Evolutionary conservation across 1,139 yeast species (phyloP).

Genomic region (Diutina scorzettiae): DNA sequence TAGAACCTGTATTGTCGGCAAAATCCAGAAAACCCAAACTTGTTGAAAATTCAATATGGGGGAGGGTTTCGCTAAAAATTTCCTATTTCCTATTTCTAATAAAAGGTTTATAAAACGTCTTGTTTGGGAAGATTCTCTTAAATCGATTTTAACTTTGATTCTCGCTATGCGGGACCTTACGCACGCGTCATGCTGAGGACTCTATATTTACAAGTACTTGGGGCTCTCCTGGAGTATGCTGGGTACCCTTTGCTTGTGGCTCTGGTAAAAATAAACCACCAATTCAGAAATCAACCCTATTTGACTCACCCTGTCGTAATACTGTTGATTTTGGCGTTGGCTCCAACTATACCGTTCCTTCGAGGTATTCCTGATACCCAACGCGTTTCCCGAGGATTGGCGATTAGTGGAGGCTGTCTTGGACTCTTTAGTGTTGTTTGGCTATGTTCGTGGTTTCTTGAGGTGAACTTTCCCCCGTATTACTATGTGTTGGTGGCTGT

Average conservation of each 20-base stretch:
- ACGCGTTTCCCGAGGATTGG: background rate
- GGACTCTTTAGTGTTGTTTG: background rate
- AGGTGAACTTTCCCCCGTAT: background rate
- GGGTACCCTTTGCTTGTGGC: background rate
- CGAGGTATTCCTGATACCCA: background rate
- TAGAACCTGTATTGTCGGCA: too few species aligned
- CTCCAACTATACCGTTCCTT: background rate
- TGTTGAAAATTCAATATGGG: too few species aligned
- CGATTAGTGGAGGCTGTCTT: background rate
- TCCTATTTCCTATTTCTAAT: too few species aligned
- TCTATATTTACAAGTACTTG: background rate
- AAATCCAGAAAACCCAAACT: too few species aligned
- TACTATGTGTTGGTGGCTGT: background rate
- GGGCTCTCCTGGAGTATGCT: background rate
- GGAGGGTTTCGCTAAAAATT: too few species aligned
- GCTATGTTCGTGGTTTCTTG: background rate
- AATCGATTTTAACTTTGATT: too few species aligned
- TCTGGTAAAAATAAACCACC: background rate
- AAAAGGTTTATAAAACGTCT: too few species aligned
- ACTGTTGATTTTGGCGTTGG: background rate
- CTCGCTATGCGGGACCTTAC: too few species aligned
- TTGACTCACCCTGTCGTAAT: constrained; percentile 2
- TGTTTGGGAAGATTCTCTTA: too few species aligned
- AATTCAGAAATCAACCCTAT: background rate
- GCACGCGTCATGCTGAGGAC: too few species aligned